Conservation (phyloP, 306 rosid genomes). For the Sindora glabra region DNA sequence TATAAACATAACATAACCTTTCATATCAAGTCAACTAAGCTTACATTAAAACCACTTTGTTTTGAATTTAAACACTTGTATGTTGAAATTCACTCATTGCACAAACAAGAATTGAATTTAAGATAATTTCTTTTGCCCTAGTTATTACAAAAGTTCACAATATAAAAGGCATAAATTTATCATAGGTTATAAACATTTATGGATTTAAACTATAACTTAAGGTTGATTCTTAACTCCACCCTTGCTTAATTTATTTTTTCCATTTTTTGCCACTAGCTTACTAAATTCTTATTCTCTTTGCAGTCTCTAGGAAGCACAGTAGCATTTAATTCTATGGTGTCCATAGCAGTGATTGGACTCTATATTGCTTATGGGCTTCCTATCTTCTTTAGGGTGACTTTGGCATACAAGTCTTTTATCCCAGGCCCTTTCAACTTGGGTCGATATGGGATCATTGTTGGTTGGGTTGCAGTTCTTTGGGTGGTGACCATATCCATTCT, state of each 20-base stretch:
- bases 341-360: constrained; percentile 82
- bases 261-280: background rate
- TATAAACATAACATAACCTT: no score
- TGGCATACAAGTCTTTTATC: constrained; percentile 57
- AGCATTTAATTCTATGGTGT: constrained; percentile 93
- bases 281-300: constrained; percentile 16
- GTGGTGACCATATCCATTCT: constrained; percentile 65
- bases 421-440: constrained; percentile 89
- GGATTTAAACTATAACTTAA: background rate
- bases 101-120: background rate
- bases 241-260: background rate
- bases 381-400: constrained; percentile 75
- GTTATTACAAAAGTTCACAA: no score
- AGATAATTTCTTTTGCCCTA: background rate
- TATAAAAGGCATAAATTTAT: no score
- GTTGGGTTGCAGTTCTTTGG: constrained; percentile 89
- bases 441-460: constrained; percentile 48
- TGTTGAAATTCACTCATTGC: background rate
- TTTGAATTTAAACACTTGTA: background rate
- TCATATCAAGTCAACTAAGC: no score
- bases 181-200: background rate
- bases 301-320: constrained; percentile 97
- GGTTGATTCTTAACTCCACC: no score
- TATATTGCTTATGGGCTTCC: constrained; percentile 90
- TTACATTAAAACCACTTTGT: background rate